These are phyloP conservation scores for Kernera saxatilis DNA, from an alignment of 345 rosid genomes.

Conservation along the genomic window DNA sequence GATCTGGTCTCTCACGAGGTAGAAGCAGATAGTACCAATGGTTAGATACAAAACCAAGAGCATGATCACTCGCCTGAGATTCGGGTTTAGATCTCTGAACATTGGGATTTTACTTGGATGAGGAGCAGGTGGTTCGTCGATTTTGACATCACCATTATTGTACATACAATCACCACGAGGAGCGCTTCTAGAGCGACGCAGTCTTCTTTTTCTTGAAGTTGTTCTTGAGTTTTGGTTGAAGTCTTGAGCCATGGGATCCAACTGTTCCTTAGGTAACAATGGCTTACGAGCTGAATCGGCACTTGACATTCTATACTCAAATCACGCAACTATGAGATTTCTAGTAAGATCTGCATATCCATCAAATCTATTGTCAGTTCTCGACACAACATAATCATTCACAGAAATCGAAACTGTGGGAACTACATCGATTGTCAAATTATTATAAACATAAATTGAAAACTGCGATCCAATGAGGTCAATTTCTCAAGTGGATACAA, in stretches of 20 bases:
- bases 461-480: background rate
- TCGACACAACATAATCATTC: background rate
- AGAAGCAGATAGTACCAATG: slow-evolving; percentile 58
- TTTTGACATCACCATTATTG: slow-evolving; percentile 15
- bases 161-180: slow-evolving; percentile 46
- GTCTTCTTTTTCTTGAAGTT: slow-evolving; percentile 38
- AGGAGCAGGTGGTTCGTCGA: slow-evolving; percentile 30
- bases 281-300: slow-evolving; percentile 39
- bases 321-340: background rate
- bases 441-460: background rate
- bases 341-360: slow-evolving; percentile 7
- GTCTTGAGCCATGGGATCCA: slow-evolving; percentile 24
- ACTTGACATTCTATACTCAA: slow-evolving; percentile 41
- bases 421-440: background rate
- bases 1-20: slow-evolving; percentile 44
- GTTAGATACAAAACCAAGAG: slow-evolving; percentile 46
- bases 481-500: background rate
- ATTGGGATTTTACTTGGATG: slow-evolving; percentile 27
- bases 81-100: slow-evolving; percentile 43
- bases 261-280: slow-evolving; percentile 41
- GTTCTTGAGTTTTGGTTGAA: slow-evolving; percentile 21
- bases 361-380: background rate
- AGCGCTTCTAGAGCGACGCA: slow-evolving; percentile 64
- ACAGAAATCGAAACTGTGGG: background rate
- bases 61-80: slow-evolving; percentile 37